Percentiles rank a stretch among this genome's conserved stretches.
Conservation (phyloP, 148 eudicot genomes). For the Rhododendron kiyosumense region DNA sequence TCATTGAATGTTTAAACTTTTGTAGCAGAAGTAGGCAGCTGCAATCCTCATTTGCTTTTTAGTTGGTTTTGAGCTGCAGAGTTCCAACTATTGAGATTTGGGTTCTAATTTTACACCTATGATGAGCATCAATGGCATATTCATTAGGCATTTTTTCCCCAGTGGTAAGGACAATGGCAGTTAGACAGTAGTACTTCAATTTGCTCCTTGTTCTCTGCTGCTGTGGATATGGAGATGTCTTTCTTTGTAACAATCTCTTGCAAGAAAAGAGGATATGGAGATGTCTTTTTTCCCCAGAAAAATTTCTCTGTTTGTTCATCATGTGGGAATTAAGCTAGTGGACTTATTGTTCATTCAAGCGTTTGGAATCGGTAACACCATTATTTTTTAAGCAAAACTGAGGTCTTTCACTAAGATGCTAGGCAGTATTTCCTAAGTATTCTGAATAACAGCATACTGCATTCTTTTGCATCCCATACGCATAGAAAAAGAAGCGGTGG, state of each 20-base stretch:
- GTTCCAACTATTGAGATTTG: neutral
- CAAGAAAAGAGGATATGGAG: neutral
- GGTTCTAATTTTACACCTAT: neutral
- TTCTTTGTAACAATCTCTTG: neutral
- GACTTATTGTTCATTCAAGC: neutral
- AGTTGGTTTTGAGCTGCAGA: neutral
- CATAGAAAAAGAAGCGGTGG: neutral
- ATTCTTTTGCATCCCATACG: neutral
- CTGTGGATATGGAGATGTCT: neutral
- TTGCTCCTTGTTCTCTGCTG: slow-evolving; percentile 2
- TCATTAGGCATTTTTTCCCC: neutral
- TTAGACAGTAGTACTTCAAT: neutral
- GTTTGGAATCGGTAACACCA: neutral
- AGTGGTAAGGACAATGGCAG: neutral
- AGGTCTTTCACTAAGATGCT: neutral
- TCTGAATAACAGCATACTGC: neutral
- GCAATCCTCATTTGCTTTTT: neutral
- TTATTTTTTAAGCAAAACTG: slow-evolving; percentile 1
- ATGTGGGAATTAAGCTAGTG: neutral
- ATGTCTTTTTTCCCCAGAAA: neutral
- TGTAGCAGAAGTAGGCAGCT: neutral
- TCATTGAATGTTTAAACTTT: neutral
- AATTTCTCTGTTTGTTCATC: neutral
- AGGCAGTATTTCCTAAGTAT: neutral
- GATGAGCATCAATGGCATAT: neutral